Percentiles rank a stretch among this genome's conserved stretches.
Evolutionary conservation across 331 rosid genomes (phyloP).

Genomic region (Quercus tomentella): DNA sequence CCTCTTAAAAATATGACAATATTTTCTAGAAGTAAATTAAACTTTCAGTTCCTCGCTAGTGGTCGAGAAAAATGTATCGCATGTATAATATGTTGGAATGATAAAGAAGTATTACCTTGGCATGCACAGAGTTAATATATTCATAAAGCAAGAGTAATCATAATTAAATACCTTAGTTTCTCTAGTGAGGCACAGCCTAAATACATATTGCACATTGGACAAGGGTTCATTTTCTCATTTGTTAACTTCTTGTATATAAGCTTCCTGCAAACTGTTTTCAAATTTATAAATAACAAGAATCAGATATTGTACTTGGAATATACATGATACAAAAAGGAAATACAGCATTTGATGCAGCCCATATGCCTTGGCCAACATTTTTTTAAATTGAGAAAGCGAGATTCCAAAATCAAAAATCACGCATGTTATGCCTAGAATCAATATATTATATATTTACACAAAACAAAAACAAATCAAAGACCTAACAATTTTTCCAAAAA

Average conservation of each 20-base stretch:
- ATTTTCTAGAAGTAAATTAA: not conserved
- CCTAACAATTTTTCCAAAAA: too few species aligned
- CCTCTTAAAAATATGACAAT: not conserved
- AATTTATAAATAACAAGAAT: not conserved
- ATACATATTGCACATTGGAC: slow-evolving; percentile 56
- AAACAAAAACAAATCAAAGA: too few species aligned
- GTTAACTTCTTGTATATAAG: slow-evolving; percentile 53
- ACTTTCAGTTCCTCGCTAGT: not conserved
- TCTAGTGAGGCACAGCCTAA: slow-evolving; percentile 56
- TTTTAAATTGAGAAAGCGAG: too few species aligned
- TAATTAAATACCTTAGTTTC: slow-evolving; percentile 44
- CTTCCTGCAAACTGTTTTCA: slow-evolving; percentile 64
- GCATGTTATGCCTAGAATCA: too few species aligned
- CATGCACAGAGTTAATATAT: not conserved
- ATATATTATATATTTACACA: too few species aligned
- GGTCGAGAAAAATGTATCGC: not conserved
- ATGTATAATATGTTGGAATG: not conserved
- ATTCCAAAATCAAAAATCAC: too few species aligned
- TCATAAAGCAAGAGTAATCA: not conserved
- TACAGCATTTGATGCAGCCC: too few species aligned
- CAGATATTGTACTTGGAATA: not conserved
- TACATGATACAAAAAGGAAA: too few species aligned
- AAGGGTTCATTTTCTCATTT: slow-evolving; percentile 27
- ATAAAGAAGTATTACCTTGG: not conserved
- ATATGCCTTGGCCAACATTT: too few species aligned